Percentiles rank a stretch among this genome's conserved stretches.
These are phyloP conservation scores for Globisporangium cederbergense DNA, from an alignment of 352 stramenopile species.

Conservation along the genomic window DNA sequence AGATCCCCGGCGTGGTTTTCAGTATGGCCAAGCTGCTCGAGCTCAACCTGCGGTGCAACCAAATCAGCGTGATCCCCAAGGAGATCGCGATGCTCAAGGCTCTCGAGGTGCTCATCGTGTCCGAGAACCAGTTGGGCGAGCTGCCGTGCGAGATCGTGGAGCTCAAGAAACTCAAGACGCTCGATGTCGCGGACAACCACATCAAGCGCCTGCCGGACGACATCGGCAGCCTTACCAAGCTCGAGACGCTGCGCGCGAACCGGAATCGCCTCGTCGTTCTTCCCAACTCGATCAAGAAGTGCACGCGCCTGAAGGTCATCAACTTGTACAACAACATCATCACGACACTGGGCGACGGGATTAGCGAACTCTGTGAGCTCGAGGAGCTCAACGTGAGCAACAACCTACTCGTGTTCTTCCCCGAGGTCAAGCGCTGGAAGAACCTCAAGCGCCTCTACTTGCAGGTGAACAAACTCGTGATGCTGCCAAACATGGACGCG, in stretches of 20 bases:
- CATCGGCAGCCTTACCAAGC: conserved; percentile 44
- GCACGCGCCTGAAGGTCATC: conserved; percentile 43
- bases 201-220: conserved; percentile 40
- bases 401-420: conserved; percentile 43
- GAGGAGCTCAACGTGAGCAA: conserved; percentile 76
- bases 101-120: conserved; percentile 46
- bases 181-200: conserved; percentile 60
- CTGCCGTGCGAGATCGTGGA: conserved; percentile 45
- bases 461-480: conserved; percentile 50
- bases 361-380: conserved; percentile 51
- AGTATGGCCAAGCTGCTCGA: conserved; percentile 55
- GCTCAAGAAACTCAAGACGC: conserved; percentile 40
- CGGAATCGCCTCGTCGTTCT: conserved; percentile 51
- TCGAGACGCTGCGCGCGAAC: conserved; percentile 53
- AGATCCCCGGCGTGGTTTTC: conserved; percentile 58
- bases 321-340: conserved; percentile 84
- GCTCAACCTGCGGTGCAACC: conserved; percentile 64
- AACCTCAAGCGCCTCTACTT: conserved; percentile 55
- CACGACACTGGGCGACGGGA: conserved; percentile 34
- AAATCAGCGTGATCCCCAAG: conserved; percentile 49
- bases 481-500: conserved; percentile 38
- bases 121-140: conserved; percentile 58
- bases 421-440: conserved; percentile 40
- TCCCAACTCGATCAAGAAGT: conserved; percentile 48
- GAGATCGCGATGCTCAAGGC: conserved; percentile 48